A percentile compares a stretch with the other conserved stretches of the same genome.
phyloP scores from a whole-genome alignment of 371 early-diverging fungal genomes.

The Lichtheimia ramosa region DNA sequence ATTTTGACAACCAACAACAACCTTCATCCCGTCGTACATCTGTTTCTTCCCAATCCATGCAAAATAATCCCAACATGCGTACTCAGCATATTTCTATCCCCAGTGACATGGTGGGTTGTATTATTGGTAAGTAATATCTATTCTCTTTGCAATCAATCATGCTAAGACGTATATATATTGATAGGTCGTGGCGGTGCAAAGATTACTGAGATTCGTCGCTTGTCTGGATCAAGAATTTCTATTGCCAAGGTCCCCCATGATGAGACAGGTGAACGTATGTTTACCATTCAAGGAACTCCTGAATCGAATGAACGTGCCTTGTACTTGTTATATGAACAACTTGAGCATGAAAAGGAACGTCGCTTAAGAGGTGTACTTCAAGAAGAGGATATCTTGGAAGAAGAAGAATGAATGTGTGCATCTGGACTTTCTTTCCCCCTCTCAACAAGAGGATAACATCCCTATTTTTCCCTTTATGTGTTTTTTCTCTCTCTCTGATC shows the following conservation, averaged over 20 bases:
- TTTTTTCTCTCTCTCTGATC: slow-evolving; percentile 6
- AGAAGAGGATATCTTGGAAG: slow-evolving; percentile 34
- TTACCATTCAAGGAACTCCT: slow-evolving; percentile 85
- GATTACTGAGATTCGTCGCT: slow-evolving; percentile 88
- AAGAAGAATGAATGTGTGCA: slow-evolving; percentile 19
- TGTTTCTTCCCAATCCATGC: slow-evolving; percentile 18
- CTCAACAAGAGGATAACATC: not conserved
- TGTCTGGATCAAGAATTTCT: slow-evolving; percentile 84
- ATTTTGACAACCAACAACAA: slow-evolving; percentile 16
- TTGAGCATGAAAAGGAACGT: slow-evolving; percentile 85
- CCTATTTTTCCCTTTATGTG: not conserved
- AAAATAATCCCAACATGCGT: slow-evolving; percentile 38
- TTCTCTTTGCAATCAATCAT: not conserved
- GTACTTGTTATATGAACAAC: slow-evolving; percentile 82
- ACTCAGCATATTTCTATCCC: slow-evolving; percentile 86
- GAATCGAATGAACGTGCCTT: slow-evolving; percentile 89
- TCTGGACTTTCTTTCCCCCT: not conserved
- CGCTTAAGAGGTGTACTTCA: slow-evolving; percentile 53
- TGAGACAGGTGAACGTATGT: slow-evolving; percentile 79
- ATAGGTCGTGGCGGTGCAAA: slow-evolving; percentile 78
- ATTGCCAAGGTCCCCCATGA: slow-evolving; percentile 81
- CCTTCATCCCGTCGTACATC: slow-evolving; percentile 19
- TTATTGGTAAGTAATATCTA: slow-evolving; percentile 58
- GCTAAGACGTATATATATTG: not conserved
- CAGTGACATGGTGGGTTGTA: slow-evolving; percentile 87